Base-by-base conservation (phyloP, 2,329 filamentous ascomycete species). In the Trichophaea hybrida region DNA sequence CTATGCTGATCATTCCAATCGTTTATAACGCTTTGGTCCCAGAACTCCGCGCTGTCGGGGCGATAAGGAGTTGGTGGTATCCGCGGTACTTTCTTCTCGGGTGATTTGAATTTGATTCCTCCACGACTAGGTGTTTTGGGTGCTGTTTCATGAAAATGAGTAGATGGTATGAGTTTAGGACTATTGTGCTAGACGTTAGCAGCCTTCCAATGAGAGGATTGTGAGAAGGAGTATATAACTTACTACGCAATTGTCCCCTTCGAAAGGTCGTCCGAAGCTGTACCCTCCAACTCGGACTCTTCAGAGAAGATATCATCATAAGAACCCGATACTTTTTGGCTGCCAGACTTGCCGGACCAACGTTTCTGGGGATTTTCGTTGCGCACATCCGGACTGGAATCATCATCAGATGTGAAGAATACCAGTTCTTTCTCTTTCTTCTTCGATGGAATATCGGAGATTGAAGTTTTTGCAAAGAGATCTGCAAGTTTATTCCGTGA, bases 1-100 rank as follows among this genome's bases (percentile, higher is more conserved):
- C 78, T 80, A 68, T 82, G 78, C 57, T 80, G 74, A 49, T 83
- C 81, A 61, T 83, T 82, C 80, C 81, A 84, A 48, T 80, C 77
- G 65, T 84, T 79, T 31, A 81, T 74, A 13, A 78, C 70, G 10
- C 78, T 77, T 62, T 78, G 77, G 56, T 74, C 74, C 82, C 81
- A 84, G 67, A 83, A 84, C 5, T 73, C 73, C 62, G 83, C 80
- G 43, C 76, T 76, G 56, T 72, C 78, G 24, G 76, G 76, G 32
- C 74, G 72, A 59, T 82, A 75, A 2, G 79, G 78, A 1, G 79
- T 78, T 38, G 73, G 72, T 1, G 80, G 80, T 44, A 83, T 79
- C 0, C 72, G 71, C 2, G 67, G 57, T 1, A 72, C 66, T 57
- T 71, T 73, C 56, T 69, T 72, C 51, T 54, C 59, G 4, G 59